Evolutionary conservation across 805 yeast genomes (phyloP), one percentile per base, ranked within the genome.

Genomic region (Wickerhamiella bombiphila): DNA sequence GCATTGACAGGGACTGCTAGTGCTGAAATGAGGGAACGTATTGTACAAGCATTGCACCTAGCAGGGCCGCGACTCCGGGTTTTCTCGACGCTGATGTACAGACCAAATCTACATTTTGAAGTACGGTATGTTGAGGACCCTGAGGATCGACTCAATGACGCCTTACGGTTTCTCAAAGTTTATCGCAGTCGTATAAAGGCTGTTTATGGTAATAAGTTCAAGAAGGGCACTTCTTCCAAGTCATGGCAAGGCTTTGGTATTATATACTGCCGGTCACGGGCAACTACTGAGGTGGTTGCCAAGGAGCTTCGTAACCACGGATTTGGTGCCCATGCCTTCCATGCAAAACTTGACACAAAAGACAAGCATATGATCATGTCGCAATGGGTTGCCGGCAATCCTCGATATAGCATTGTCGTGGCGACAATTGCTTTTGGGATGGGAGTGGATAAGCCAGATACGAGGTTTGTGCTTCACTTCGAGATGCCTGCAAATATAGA

Each of bases 401-500:
- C 41, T 5, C 19, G 28, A 4, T 60, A 74, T 18, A 79, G 77
- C 53, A 76, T 86, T 1, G 82, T 91, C 8, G 86, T 96, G 60
- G 98, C 98, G 0, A 91, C 98, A 0, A 78, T 91, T 50, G 98
- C 98, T 0, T 91, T 91, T 66, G 98, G 98, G 18, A 85, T 91
- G 95, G 98, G 98, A 34, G 86, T 91, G 37, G 98, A 91, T 59
- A 91, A 91, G 54, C 80, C 96, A 0, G 93, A 91, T 58, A 96
- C 88, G 6, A 63, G 98, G 37, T 86, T 71, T 62, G 97, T 91
- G 3, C 73, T 83, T 28, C 98, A 91, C 58, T 69, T 79, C 44
- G 81, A 88, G 7, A 62, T 91, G 21, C 97, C 98, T 0, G 62
- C 93, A 51, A 82, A 83, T 36, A 64, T 91, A 44, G 98, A 91